Evolutionary conservation across 805 yeast genomes (phyloP), one percentile per base, ranked within the genome.

Genomic region (Wickerhamomyces pijperi): DNA sequence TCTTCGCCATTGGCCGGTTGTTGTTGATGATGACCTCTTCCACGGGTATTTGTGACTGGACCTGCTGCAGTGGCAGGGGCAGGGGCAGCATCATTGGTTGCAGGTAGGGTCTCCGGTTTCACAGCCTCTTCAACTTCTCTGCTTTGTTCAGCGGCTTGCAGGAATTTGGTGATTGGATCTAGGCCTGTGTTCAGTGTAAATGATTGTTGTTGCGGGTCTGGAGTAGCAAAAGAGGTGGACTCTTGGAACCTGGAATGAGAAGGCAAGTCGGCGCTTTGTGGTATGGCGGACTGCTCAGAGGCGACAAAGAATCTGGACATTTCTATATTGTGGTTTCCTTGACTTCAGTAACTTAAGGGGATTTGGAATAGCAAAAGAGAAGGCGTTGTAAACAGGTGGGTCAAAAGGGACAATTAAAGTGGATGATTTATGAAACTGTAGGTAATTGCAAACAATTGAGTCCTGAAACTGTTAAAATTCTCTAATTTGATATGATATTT

Each of bases 1-100:
- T 32, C 41, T 3, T 34, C 39, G 16, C 36, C 39, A 4, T 40
- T 43, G 21, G 38, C 35, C 28, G 41, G 41, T 3, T 35, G 39
- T 15, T n/a, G n/a, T n/a, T n/a, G n/a, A n/a, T n/a, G n/a, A n/a
- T n/a, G n/a, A n/a, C n/a, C n/a, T n/a, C n/a, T n/a, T n/a, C n/a
- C n/a, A n/a, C n/a, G n/a, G n/a, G n/a, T n/a, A n/a, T n/a, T n/a
- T n/a, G n/a, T n/a, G n/a, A n/a, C n/a, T n/a, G n/a, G n/a, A n/a
- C n/a, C n/a, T 9, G 38, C 28, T 34, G 25, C 28, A n/a, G 34
- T 6, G 34, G 23, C 36, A 21, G 36, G 32, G 4, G 20, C 35
- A 17, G 36, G 19, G 15, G 40, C n/a, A 4, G 19, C 32, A 13
- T n/a, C n/a, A n/a, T n/a, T n/a, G n/a, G n/a, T n/a, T n/a, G n/a